Evolutionary conservation across 345 rosid species (phyloP).

Genomic region (Punica granatum): DNA sequence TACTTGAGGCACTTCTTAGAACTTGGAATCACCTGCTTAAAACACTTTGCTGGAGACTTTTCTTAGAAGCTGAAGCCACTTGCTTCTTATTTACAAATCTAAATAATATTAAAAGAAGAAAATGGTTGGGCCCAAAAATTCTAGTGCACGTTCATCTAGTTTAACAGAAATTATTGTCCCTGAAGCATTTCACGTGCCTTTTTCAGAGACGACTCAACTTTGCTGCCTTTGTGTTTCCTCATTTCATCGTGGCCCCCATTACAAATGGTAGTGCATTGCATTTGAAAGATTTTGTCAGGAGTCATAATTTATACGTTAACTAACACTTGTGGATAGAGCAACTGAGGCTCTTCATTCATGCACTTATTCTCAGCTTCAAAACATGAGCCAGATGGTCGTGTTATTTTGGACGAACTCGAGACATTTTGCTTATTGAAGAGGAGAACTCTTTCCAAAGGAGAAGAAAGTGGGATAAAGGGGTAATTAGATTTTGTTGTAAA

Average conservation of each 20-base stretch:
- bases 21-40: too few relatives aligned
- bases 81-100: too few relatives aligned
- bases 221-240: background rate
- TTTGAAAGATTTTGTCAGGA: background rate
- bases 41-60: too few relatives aligned
- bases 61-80: too few relatives aligned
- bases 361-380: constrained; percentile 41
- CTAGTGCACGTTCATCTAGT: too few relatives aligned
- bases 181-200: too few relatives aligned
- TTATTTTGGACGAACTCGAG: constrained; percentile 85
- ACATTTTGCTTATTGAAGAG: constrained; percentile 59
- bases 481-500: constrained; percentile 58
- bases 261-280: background rate
- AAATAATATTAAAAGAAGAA: too few relatives aligned
- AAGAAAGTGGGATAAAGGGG: constrained; percentile 95
- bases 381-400: constrained; percentile 94
- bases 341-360: background rate
- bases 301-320: background rate
- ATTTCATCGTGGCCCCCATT: background rate
- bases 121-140: too few relatives aligned
- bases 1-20: too few relatives aligned
- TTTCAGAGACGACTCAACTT: background rate
- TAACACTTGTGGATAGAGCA: background rate
- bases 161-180: too few relatives aligned
- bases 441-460: constrained; percentile 84